Evolutionary conservation across 345 rosid genomes (phyloP).

Genomic region (Syzygium oleosum): DNA sequence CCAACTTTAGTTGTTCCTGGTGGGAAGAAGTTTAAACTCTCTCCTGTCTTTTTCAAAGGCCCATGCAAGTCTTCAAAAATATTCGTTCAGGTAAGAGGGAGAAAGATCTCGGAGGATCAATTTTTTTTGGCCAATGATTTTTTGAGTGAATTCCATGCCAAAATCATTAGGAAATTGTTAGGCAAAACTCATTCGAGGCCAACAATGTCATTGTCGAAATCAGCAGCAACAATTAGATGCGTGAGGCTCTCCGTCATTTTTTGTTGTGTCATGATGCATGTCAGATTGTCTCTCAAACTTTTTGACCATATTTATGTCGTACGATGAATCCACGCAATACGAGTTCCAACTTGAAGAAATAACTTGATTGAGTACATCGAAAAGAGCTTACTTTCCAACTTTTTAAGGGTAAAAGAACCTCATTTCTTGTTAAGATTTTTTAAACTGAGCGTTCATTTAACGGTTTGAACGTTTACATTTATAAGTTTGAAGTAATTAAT

Average conservation of each 20-base stretch:
- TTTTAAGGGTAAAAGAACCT: not conserved
- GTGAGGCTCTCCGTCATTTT: not conserved
- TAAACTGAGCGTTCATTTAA: not conserved
- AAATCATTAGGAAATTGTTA: not conserved
- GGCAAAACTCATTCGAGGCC: not conserved
- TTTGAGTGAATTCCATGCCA: not conserved
- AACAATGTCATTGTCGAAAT: not conserved
- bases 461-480: not conserved
- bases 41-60: conserved; percentile 6
- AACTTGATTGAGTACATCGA: not conserved
- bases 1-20: conserved; percentile 10
- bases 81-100: not conserved
- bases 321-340: no score
- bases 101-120: not conserved
- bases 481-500: not conserved
- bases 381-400: not conserved
- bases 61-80: conserved; percentile 14
- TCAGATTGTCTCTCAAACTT: not conserved
- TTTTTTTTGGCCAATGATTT: not conserved
- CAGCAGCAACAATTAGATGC: no score
- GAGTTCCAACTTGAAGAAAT: no score
- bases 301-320: not conserved
- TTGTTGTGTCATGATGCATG: no score
- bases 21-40: conserved; percentile 4
- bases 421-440: no score